Evolutionary conservation across 805 yeast genomes (phyloP).

Genomic region (Candida silvicultrix): DNA sequence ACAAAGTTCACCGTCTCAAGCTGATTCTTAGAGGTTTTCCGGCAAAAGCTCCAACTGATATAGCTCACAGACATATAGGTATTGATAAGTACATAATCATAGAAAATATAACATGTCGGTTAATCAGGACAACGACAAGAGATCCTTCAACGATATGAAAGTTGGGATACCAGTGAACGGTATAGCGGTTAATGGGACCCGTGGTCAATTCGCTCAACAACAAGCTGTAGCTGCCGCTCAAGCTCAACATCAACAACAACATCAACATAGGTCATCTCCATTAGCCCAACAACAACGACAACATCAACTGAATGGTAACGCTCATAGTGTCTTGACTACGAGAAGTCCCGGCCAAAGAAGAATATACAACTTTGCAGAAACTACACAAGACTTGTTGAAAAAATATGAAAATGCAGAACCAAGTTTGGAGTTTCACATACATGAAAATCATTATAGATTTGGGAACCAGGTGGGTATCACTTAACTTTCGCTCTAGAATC

Average conservation of each 20-base stretch:
- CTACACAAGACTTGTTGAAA: constrained; percentile 63
- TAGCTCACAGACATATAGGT: no score
- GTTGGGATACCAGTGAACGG: constrained; percentile 5
- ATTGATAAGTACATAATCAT: no score
- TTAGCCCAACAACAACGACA: constrained; percentile 22
- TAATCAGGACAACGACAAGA: constrained; percentile 7
- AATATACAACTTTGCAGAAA: constrained; percentile 56
- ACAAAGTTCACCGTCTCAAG: no score
- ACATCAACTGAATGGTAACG: constrained; percentile 25
- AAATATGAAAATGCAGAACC: constrained; percentile 77
- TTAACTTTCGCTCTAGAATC: no score
- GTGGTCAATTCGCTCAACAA: constrained; percentile 2
- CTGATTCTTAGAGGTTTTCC: no score
- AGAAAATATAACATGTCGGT: not conserved
- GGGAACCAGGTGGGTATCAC: no score
- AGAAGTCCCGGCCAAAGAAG: constrained; percentile 27
- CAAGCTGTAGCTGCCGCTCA: constrained; percentile 13
- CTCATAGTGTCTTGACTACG: constrained; percentile 14
- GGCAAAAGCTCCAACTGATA: no score
- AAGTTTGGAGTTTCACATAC: constrained; percentile 82
- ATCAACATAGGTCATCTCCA: constrained; percentile 16
- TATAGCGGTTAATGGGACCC: constrained; percentile 3
- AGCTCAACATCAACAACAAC: constrained; percentile 18
- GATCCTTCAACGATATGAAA: constrained; percentile 16
- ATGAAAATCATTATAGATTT: constrained; percentile 86